These are phyloP conservation scores for Polychaeton citri DNA, from an alignment of 2,329 filamentous ascomycete species.

Conservation along the genomic window DNA sequence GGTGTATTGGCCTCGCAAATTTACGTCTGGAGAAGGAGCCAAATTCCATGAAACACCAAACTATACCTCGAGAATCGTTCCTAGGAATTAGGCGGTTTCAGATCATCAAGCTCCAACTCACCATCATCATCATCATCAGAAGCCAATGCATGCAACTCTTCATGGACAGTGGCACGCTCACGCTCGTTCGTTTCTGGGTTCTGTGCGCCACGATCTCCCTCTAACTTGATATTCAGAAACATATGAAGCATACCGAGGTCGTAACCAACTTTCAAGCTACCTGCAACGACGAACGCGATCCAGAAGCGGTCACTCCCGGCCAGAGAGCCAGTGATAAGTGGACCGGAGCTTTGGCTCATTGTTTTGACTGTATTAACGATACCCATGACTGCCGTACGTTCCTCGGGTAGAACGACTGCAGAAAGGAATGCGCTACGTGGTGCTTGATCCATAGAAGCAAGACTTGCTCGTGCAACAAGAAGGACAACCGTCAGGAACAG, in stretches of 20 bases:
- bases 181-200: no score
- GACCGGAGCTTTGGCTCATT: conserved; percentile 42
- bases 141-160: no score
- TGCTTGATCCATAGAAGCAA: conserved; percentile 59
- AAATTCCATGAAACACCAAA: no score
- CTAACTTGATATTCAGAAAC: no score
- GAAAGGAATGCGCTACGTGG: conserved; percentile 54
- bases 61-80: no score
- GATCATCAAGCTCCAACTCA: no score
- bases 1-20: no score
- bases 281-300: conserved; percentile 49
- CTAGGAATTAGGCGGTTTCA: no score
- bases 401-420: conserved; percentile 49
- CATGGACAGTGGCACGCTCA: no score
- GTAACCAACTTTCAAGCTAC: conserved; percentile 40
- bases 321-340: conserved; percentile 42
- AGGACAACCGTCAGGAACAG: conserved; percentile 41
- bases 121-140: no score
- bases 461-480: conserved; percentile 44
- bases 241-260: conserved; percentile 48
- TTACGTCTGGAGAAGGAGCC: no score
- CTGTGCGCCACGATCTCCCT: no score
- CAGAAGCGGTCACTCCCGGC: conserved; percentile 43
- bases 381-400: conserved; percentile 56
- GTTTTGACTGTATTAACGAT: conserved; percentile 50